Evolutionary conservation across 257 asterid species (phyloP).

Genomic region (Przewalskia tangutica): DNA sequence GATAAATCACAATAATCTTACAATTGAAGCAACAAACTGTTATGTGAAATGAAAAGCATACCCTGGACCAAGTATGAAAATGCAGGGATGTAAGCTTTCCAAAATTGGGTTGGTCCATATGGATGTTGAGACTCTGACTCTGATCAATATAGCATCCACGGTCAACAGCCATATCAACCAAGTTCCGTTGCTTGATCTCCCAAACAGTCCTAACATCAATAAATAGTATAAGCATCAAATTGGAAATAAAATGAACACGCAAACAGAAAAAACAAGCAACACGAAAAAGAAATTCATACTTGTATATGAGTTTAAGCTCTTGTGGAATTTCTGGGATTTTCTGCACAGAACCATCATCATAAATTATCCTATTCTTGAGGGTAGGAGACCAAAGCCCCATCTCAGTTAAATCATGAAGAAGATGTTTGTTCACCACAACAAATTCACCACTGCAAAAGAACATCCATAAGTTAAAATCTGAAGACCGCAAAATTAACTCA

Average conservation of each 20-base stretch:
- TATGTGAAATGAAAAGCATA: constrained; percentile 6
- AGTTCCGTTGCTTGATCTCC: constrained; percentile 77
- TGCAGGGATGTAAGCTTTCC: constrained; percentile 87
- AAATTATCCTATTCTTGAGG: constrained; percentile 71
- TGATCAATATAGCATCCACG: constrained; percentile 97
- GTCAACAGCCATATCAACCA: constrained; percentile 96
- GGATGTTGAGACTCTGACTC: constrained; percentile 93
- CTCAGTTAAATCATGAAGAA: constrained; percentile 86
- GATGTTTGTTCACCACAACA: constrained; percentile 98
- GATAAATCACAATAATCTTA: neutral
- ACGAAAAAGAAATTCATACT: constrained; percentile 25
- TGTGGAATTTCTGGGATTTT: constrained; percentile 65
- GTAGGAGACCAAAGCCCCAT: constrained; percentile 89
- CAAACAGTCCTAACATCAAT: constrained; percentile 60
- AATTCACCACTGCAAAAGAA: constrained; percentile 68
- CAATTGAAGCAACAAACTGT: neutral
- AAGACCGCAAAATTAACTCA: neutral
- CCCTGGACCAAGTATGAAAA: constrained; percentile 85
- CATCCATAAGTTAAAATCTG: constrained; percentile 1
- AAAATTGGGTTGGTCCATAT: constrained; percentile 87
- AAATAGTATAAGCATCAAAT: neutral
- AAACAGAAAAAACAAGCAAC: neutral
- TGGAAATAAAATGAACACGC: neutral
- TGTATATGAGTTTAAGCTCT: constrained; percentile 66
- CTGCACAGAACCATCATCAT: constrained; percentile 89